Base-by-base conservation (phyloP, 805 yeast species). In the Lipomyces orientalis region DNA sequence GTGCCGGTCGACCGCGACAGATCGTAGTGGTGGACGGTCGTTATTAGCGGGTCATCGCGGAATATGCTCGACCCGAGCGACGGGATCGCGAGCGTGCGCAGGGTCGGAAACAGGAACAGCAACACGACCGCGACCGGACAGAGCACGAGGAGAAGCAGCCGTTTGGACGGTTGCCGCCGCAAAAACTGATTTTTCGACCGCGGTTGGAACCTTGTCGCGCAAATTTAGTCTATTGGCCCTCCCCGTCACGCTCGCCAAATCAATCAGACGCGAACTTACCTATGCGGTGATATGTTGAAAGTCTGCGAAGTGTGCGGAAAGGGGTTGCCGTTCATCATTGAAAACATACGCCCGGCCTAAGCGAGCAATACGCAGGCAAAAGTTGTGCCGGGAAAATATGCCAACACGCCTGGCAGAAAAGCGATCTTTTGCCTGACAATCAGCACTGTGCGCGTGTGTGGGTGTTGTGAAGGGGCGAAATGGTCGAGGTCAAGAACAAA, bases 1-100 rank as follows among this genome's bases (percentile, higher is more conserved):
- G 88, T 79, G 6, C 95, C 93, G 59, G 80, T 82, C 73, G 86
- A 87, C 68, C 89, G 84, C 22, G 81, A 83, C 74, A 93, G 80
- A 76, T 93, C 98, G 76, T 88, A 91, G 74, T 85, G 90, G 72
- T 85, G 88, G 10, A 91, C 91, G 55, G 79, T 64, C 16, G 77
- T 75, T 52, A 76, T 66, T 12, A 63, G 57, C 9, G 75, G 73
- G 56, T 75, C 78, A 58, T 72, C 74, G 29, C 64, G 79, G 49
- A 68, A 63, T 43, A 58, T 58, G 22, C 61, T 29, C 16, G 67
- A 19, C 37, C 59, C 60, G 33, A 70, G 59, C 31, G 71, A 56
- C 33, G 71, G 65, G 31, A 60, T 33, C 37, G 64, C 67, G 25
- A 64, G 39, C 2, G 68, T 22, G 31, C 65, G 52, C 57, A 69